These are phyloP conservation scores for Pulveroboletus sp. DNA, from an alignment of 768 basidiomycete genomes.

Conservation along the genomic window DNA sequence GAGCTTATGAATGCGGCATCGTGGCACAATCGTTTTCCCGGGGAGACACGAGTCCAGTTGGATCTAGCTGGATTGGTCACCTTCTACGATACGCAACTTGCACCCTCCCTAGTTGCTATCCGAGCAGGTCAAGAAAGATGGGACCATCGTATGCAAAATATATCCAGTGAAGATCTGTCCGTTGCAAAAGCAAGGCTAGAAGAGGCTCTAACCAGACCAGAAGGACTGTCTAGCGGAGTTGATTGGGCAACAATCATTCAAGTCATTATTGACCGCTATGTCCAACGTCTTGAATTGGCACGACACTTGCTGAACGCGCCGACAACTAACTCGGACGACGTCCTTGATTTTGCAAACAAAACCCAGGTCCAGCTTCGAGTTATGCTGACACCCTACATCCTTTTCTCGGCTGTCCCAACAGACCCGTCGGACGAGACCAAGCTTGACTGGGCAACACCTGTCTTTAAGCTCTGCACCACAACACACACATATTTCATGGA, in stretches of 20 bases:
- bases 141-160: constrained; percentile 16
- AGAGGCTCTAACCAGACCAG: neutral
- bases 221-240: constrained; percentile 22
- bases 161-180: constrained; percentile 11
- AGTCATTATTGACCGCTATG: constrained; percentile 30
- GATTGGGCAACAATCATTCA: constrained; percentile 30
- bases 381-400: constrained; percentile 28
- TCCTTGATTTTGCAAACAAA: constrained; percentile 2
- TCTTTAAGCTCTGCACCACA: constrained; percentile 29
- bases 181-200: constrained; percentile 3
- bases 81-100: constrained; percentile 25
- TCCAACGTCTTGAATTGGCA: constrained; percentile 25
- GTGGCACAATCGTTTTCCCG: constrained; percentile 25
- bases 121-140: constrained; percentile 14
- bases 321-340: neutral
- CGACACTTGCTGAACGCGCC: constrained; percentile 19
- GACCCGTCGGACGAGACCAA: neutral
- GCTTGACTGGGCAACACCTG: constrained; percentile 25
- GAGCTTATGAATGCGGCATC: constrained; percentile 18
- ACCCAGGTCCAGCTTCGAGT: constrained; percentile 21
- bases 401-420: constrained; percentile 6
- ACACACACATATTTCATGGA: constrained; percentile 19
- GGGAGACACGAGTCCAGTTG: constrained; percentile 24
- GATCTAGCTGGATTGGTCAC: constrained; percentile 15
- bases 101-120: constrained; percentile 13